phyloP scores from a whole-genome alignment of 345 rosid species.

The Brassica nigra region DNA sequence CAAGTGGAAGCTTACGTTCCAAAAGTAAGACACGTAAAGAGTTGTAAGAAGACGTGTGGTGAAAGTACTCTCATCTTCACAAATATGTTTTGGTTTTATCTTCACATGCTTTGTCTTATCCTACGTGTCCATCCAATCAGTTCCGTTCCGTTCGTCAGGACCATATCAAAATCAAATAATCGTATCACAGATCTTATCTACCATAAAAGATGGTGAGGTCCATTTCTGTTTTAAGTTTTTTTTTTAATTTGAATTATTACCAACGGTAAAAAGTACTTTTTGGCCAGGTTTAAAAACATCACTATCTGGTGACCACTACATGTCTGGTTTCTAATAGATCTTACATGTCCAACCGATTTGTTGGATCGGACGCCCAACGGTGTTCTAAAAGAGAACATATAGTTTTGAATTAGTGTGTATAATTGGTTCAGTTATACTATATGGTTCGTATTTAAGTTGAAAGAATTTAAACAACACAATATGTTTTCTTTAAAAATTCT shows the following conservation, averaged over 20 bases:
- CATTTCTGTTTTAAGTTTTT: conserved; percentile 1
- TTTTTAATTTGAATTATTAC: neutral
- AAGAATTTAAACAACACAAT: neutral
- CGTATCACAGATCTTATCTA: neutral
- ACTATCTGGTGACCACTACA: neutral
- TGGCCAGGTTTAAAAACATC: neutral
- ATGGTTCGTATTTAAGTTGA: neutral
- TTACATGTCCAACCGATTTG: neutral
- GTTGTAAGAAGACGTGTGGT: conserved; percentile 31
- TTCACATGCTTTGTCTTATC: conserved; percentile 30
- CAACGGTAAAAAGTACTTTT: neutral
- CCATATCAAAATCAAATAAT: neutral
- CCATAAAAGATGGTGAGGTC: conserved; percentile 19
- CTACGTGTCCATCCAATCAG: conserved; percentile 30
- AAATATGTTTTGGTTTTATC: conserved; percentile 28
- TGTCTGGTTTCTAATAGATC: neutral
- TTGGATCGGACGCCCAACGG: neutral
- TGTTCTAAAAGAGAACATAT: neutral
- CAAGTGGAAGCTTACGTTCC: conserved; percentile 27
- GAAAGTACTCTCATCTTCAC: conserved; percentile 26
- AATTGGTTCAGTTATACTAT: neutral
- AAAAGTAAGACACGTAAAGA: conserved; percentile 37
- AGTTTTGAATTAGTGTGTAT: neutral
- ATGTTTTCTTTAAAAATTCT: neutral
- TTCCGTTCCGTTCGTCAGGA: conserved; percentile 4